These are phyloP conservation scores for Rhodotorula babjevae DNA, from an alignment of 768 basidiomycete genomes.

Conservation along the genomic window DNA sequence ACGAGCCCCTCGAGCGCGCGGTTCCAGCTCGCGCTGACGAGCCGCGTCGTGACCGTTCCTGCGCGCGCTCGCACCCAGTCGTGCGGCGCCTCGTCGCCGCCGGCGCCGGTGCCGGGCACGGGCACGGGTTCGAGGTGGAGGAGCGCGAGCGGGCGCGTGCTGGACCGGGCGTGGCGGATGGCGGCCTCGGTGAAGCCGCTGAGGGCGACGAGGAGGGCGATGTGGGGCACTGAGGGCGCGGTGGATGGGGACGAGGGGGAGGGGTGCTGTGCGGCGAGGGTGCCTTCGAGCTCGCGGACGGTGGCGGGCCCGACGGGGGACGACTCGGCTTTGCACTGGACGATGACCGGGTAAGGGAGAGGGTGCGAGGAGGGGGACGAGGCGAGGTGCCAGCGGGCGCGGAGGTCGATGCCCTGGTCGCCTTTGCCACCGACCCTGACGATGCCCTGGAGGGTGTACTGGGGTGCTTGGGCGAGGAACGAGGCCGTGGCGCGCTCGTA, in stretches of 20 bases:
- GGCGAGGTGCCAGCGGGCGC: constrained; percentile 3
- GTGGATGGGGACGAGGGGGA: too few relatives aligned
- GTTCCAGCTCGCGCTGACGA: not conserved
- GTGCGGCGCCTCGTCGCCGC: not conserved
- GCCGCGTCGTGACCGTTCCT: not conserved
- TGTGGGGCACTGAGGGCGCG: not conserved
- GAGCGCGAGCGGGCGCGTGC: not conserved
- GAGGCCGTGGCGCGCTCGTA: constrained; percentile 13
- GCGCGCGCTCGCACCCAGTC: too few relatives aligned
- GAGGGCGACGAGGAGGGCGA: constrained; percentile 13
- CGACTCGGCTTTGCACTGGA: constrained; percentile 31
- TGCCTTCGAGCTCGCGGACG: constrained; percentile 27
- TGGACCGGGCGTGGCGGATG: not conserved
- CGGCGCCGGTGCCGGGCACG: not conserved
- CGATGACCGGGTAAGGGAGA: not conserved
- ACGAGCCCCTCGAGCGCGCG: not conserved
- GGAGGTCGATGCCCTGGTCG: constrained; percentile 28
- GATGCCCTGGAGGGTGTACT: not conserved
- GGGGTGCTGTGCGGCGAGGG: not conserved
- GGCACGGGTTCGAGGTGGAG: not conserved
- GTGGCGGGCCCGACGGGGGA: not conserved
- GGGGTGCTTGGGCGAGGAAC: not conserved
- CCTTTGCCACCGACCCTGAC: constrained; percentile 14
- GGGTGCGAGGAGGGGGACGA: not conserved
- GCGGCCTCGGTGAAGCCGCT: not conserved